Base-by-base conservation (phyloP, 371 early-diverging fungal genomes). In the Apophysomyces trapeziformis region DNA sequence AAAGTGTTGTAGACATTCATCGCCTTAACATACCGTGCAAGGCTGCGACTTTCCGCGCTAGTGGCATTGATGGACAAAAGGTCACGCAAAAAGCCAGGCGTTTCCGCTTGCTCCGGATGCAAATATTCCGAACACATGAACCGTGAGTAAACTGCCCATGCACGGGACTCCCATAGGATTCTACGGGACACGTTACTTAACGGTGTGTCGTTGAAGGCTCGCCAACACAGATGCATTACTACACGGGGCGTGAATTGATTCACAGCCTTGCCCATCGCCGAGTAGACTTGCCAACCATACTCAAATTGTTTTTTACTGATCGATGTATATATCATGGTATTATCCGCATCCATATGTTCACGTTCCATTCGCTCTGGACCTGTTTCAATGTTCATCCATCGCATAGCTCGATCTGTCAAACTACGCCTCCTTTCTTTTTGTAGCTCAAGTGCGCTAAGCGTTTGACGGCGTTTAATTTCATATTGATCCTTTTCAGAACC, bases 91-190 rank as follows among this genome's bases (percentile, higher is more conserved):
- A 78, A 80, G 0, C 71, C 75, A 11, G 71, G 75, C 14, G 65
- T 69, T 35, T 80, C 81, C 0, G 69, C 70, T 18, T 74, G 73
- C 2, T 76, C 71, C 0, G 78, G 72, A 38, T 71, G 65, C 21
- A 78, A 44, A 21, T 76, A 71, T 46, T 78, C 71, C 5, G 81
- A 77, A 38, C 72, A 76, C 78, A 80, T 78, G 59, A 78, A 80
- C 0, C 75, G 64, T 0, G 71, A 67, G 58, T 80, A 80, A 3
- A 78, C 69, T 1, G 65, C 59, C 78, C 76, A 78, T 9, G 78
- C 78, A 32, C 78, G 76, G 5, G 35, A 41, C 57, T 76, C 81
- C 78, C 81, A 80, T 3, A 64, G 64, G 0, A 65, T 60, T 21
- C 76, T 67, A 8, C 65, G 64, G 5, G 76, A 71, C 7, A 75